Evolutionary conservation across 495 filamentous ascomycete species (phyloP), one percentile per base, ranked within the genome.

Genomic region (Neurospora terricola): DNA sequence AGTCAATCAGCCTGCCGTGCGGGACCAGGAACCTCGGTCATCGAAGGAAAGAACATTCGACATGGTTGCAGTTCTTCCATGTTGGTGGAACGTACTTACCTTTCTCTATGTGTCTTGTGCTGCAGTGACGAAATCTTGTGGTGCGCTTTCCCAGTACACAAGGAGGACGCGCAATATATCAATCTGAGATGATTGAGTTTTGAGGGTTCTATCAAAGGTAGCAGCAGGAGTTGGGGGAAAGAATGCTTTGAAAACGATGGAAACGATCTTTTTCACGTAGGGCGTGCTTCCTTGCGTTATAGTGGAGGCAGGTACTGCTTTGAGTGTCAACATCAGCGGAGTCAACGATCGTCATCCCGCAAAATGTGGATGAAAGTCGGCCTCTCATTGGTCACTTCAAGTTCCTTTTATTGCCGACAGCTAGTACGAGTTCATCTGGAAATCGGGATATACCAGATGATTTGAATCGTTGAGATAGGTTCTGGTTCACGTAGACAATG

Each of bases 331-430:
- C 23, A 66, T 34, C 54, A 18, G 73, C 73, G 72, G 70, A 71
- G 74, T 77, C 75, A 78, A 81, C 76, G 43, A 77, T 75, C 73
- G 74, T 78, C 78, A 78, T 76, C 74, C 72, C 70, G 43, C 30
- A 21, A 62, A 74, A 71, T 79, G 77, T 78, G 77, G 45, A 66
- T 16, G 70, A 68, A 48, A 37, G 6, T 21, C 40, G n/a, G 70
- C 39, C 23, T 71, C 72, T 70, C 69, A 79, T 79, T 77, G 73
- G 77, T 14, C 68, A 34, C 45, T 2, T 23, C 2, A 18, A 7
- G 34, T 70, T 45, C 21, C 21, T 27, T 45, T 42, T 70, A 21
- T 23, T 23, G 45, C 45, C 45, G 45, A 12, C 45, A 48, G 3
- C 30, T 34, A 34, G 30, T 34, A 34, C 34, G 34, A 34, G 34